Percentiles rank a stretch among this genome's conserved stretches.
Evolutionary conservation across 2,329 filamentous ascomycete species (phyloP).

Genomic region (Emmonsiellopsis sp.): DNA sequence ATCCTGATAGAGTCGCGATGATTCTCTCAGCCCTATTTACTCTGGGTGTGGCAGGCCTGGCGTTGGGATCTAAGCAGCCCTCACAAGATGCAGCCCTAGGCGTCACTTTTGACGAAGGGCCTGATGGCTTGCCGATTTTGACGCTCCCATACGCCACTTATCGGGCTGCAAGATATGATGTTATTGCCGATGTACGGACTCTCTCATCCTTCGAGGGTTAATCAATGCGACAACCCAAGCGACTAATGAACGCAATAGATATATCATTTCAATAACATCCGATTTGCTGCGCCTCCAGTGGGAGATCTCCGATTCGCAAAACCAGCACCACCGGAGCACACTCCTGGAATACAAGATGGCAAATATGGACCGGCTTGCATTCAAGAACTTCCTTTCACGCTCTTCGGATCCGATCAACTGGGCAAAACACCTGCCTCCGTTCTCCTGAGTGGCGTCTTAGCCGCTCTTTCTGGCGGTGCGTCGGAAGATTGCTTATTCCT

Average conservation of each 20-base stretch:
- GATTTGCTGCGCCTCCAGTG: constrained; percentile 35
- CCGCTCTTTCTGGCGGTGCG: constrained; percentile 2
- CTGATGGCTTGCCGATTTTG: constrained; percentile 19
- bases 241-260: constrained; percentile 13
- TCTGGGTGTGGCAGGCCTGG: background rate
- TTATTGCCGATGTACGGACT: constrained; percentile 19
- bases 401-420: constrained; percentile 19
- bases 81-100: constrained; percentile 1
- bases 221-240: background rate
- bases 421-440: constrained; percentile 1
- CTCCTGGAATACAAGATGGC: constrained; percentile 22
- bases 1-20: background rate
- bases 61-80: background rate
- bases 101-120: constrained; percentile 11
- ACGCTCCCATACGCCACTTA: constrained; percentile 27
- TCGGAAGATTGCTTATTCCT: constrained; percentile 44
- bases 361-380: constrained; percentile 24
- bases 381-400: constrained; percentile 25
- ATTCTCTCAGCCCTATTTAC: background rate
- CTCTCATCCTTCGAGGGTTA: background rate
- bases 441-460: constrained; percentile 1
- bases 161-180: constrained; percentile 22
- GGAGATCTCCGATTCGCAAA: constrained; percentile 34
- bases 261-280: constrained; percentile 36
- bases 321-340: constrained; percentile 27